These are phyloP conservation scores for Albugo laibachii DNA, from an alignment of 352 stramenopile genomes.

Conservation along the genomic window DNA sequence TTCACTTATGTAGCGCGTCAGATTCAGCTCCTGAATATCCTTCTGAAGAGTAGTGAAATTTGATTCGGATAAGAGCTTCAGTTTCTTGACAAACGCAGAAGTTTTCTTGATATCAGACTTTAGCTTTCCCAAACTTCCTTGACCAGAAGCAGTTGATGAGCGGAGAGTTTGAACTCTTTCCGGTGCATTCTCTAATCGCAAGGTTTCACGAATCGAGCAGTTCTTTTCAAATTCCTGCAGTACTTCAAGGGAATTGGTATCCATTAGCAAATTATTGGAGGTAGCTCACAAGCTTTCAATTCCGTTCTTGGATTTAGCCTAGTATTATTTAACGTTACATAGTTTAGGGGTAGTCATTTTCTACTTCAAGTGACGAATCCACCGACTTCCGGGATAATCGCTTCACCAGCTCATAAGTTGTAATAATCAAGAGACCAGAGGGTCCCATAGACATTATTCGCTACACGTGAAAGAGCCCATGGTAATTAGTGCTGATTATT, in stretches of 20 bases:
- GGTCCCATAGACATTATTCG: constrained; percentile 63
- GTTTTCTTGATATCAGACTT: constrained; percentile 98
- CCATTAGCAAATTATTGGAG: no score
- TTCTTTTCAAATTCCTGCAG: no score
- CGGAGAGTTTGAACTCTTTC: constrained; percentile 31
- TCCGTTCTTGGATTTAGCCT: no score
- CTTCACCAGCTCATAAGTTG: constrained; percentile 82
- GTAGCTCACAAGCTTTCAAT: no score
- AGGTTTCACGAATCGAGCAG: constrained; percentile 10
- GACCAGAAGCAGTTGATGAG: constrained; percentile 56
- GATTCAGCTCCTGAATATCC: constrained; percentile 82
- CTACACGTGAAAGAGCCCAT: constrained; percentile 13
- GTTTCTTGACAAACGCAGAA: constrained; percentile 95
- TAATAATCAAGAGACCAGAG: constrained; percentile 68
- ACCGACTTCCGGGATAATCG: constrained; percentile 44
- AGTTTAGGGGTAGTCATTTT: no score
- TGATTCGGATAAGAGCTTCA: constrained; percentile 63
- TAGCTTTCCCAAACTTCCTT: constrained; percentile 53
- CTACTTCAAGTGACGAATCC: no score
- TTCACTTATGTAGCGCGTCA: constrained; percentile 90
- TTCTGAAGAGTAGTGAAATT: constrained; percentile 54
- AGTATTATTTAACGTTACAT: no score
- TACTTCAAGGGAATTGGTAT: no score
- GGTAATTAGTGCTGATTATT: background rate
- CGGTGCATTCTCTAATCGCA: constrained; percentile 37